Conservation (phyloP, 2,329 filamentous ascomycete species). For the Geoglossum cookeanum region DNA sequence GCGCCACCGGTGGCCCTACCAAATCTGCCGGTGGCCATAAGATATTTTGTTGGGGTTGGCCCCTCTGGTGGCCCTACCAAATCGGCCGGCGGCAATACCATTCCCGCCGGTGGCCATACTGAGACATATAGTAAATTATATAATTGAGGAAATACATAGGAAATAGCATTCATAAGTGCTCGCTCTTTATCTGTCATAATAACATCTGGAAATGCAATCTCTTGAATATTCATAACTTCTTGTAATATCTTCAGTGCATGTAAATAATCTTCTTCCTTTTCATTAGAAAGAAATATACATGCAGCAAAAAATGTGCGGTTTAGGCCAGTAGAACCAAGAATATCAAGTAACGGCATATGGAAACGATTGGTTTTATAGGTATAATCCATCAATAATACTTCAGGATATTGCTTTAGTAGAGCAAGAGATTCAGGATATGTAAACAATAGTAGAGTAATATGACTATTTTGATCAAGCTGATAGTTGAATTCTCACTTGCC, state of each 20-base stretch:
- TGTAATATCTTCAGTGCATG: background rate
- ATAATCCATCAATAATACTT: background rate
- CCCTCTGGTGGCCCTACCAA: too few relatives aligned
- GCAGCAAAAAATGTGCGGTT: background rate
- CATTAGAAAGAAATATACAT: background rate
- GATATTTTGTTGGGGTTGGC: too few relatives aligned
- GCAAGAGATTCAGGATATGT: background rate
- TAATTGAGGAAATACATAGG: background rate
- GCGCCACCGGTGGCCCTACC: too few relatives aligned
- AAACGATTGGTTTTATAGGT: background rate
- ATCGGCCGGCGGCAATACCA: too few relatives aligned
- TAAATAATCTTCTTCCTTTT: background rate
- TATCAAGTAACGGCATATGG: background rate
- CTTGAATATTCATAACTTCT: background rate
- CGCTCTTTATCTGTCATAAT: background rate
- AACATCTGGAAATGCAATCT: background rate
- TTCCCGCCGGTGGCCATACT: too few relatives aligned
- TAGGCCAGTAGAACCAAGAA: background rate
- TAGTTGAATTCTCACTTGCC: background rate
- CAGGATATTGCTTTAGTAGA: background rate
- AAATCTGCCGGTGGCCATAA: too few relatives aligned
- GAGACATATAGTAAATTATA: background rate
- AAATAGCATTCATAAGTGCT: background rate
- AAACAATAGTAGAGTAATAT: background rate
- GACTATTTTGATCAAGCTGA: background rate